Evolutionary conservation across 2,329 filamentous ascomycete genomes (phyloP).

Genomic region (Ceratocystis cacaofunesta): DNA sequence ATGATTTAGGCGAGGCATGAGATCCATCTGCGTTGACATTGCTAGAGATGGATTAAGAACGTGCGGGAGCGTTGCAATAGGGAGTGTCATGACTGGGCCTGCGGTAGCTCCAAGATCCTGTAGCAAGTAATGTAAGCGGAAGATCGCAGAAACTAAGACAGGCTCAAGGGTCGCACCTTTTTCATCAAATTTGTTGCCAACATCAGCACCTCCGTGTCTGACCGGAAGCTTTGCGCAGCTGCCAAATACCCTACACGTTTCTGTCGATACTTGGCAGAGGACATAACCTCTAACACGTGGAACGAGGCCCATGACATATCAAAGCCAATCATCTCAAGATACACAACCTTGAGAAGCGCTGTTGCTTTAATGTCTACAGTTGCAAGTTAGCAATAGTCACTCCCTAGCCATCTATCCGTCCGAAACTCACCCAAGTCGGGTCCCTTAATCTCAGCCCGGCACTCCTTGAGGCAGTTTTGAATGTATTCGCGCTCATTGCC

Average conservation of each 20-base stretch:
- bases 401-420: no score
- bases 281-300: slow-evolving; percentile 98
- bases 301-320: slow-evolving; percentile 99
- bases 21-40: slow-evolving; percentile 72
- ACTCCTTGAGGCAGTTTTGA: slow-evolving; percentile 85
- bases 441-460: slow-evolving; percentile 76
- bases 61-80: slow-evolving; percentile 81
- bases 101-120: slow-evolving; percentile 60
- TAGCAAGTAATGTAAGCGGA: not conserved
- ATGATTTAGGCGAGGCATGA: slow-evolving; percentile 75
- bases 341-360: slow-evolving; percentile 86
- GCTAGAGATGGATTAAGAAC: slow-evolving; percentile 86
- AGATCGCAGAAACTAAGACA: not conserved
- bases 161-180: slow-evolving; percentile 42
- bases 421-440: slow-evolving; percentile 68
- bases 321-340: slow-evolving; percentile 97
- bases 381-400: not conserved
- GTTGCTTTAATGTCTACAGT: slow-evolving; percentile 78
- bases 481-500: slow-evolving; percentile 93
- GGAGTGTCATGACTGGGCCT: slow-evolving; percentile 66
- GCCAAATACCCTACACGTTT: slow-evolving; percentile 92
- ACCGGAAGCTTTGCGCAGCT: slow-evolving; percentile 87
- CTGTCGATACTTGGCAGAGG: slow-evolving; percentile 81
- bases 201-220: slow-evolving; percentile 95
- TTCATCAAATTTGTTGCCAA: slow-evolving; percentile 91